A percentile compares a stretch with the other conserved stretches of the same genome.
Conservation (phyloP, 163 green algal genomes). For the Coccomyxa subellipsoidea region DNA sequence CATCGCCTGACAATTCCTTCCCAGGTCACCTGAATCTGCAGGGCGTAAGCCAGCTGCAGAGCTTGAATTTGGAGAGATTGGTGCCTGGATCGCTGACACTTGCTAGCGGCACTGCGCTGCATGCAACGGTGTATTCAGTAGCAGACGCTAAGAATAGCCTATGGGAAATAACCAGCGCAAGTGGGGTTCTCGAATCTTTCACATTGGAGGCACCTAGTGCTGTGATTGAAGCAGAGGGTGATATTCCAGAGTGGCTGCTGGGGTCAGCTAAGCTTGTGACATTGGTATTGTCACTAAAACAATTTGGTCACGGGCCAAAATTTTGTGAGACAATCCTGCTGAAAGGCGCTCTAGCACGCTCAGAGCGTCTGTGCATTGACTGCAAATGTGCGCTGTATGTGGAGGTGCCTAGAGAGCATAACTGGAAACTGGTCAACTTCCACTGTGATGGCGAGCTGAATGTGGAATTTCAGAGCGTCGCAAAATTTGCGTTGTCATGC, state of each 20-base stretch:
- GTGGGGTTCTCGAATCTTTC: neutral
- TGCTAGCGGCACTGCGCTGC: neutral
- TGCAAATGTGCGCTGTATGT: neutral
- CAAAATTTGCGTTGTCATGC: neutral
- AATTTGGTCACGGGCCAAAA: neutral
- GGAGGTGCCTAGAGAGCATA: neutral
- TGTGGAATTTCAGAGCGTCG: neutral
- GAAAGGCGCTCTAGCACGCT: neutral
- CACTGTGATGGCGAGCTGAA: neutral
- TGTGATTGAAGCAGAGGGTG: neutral
- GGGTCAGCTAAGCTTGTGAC: neutral
- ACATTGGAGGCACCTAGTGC: neutral
- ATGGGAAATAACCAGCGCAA: neutral
- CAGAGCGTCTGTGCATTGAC: neutral
- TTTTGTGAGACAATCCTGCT: neutral
- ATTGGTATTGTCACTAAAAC: neutral
- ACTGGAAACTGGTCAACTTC: neutral
- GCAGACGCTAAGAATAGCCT: neutral
- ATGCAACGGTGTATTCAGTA: neutral
- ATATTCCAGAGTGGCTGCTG: neutral
- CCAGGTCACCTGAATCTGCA: neutral
- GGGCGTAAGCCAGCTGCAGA: neutral
- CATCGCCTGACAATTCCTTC: too few species aligned
- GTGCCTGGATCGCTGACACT: neutral
- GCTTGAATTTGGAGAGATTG: neutral